phyloP scores from a whole-genome alignment of 1,139 yeast species.

The Blastobotrys persicus region DNA sequence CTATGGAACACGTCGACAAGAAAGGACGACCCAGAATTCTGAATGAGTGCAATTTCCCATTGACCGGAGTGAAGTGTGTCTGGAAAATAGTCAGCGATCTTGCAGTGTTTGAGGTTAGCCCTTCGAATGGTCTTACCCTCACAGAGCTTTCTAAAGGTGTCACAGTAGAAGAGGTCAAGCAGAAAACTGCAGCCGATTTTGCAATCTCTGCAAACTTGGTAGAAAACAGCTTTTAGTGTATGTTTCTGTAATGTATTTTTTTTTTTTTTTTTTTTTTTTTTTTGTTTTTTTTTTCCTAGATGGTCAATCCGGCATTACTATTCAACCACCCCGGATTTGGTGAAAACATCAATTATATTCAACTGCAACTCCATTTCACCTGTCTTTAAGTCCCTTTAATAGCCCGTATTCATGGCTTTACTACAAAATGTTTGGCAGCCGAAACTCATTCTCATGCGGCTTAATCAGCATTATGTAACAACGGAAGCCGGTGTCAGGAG shows the following conservation, averaged over 20 bases:
- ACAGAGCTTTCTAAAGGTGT: constrained; percentile 41
- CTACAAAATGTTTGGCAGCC: background rate
- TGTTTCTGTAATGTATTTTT: no score
- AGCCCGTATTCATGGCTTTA: no score
- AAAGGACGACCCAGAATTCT: constrained; percentile 46
- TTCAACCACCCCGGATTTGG: no score
- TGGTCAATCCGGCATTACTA: no score
- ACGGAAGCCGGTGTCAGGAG: background rate
- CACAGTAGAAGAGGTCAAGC: constrained; percentile 40
- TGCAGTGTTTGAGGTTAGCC: constrained; percentile 46
- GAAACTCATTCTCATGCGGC: background rate
- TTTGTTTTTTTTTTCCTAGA: no score
- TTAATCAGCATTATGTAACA: background rate
- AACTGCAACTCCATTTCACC: no score
- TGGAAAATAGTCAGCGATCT: constrained; percentile 46
- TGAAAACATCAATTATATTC: no score
- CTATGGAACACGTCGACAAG: constrained; percentile 47
- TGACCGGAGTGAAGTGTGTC: constrained; percentile 47
- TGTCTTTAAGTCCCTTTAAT: no score
- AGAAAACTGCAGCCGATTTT: constrained; percentile 42
- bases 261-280: no score
- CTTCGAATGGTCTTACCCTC: constrained; percentile 39
- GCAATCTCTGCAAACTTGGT: constrained; percentile 22
- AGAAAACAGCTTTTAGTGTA: background rate
- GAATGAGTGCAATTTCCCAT: constrained; percentile 43